phyloP scores from a whole-genome alignment of 78 protist species.

The Dictyostelium citrinum region DNA sequence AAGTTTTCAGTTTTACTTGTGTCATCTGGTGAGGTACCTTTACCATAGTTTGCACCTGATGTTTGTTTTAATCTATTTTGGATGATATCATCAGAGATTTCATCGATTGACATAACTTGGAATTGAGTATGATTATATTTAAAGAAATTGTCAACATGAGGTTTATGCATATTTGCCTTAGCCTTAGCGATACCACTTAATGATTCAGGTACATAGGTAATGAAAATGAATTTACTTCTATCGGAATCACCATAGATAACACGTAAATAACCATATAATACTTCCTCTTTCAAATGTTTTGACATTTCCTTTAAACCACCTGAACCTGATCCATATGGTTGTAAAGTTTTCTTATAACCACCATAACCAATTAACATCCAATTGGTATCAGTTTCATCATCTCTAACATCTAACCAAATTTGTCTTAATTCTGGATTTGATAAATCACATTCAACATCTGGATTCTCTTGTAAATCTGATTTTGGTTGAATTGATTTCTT shows the following conservation, averaged over 20 bases:
- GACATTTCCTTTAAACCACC: conserved; percentile 50
- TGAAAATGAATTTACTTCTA: conserved; percentile 59
- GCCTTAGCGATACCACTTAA: conserved; percentile 71
- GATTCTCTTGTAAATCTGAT: conserved; percentile 19
- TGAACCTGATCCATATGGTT: conserved; percentile 58
- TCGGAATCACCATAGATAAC: conserved; percentile 69
- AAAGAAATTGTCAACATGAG: conserved; percentile 79
- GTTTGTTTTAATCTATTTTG: conserved; percentile 53
- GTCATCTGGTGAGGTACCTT: conserved; percentile 65
- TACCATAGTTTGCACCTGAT: conserved; percentile 82
- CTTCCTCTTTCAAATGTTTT: conserved; percentile 42
- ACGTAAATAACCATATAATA: conserved; percentile 66
- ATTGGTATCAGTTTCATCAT: conserved; percentile 47
- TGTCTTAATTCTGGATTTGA: conserved; percentile 27
- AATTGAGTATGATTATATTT: conserved; percentile 70
- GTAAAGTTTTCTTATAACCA: conserved; percentile 22
- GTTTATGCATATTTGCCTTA: conserved; percentile 79
- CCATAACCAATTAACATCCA: conserved; percentile 80
- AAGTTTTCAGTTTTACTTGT: conserved; percentile 69
- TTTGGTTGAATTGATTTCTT: background rate
- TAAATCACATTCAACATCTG: conserved; percentile 75
- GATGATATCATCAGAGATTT: conserved; percentile 62
- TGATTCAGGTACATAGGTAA: conserved; percentile 71
- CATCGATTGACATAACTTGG: conserved; percentile 69
- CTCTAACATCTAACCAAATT: conserved; percentile 62